Conservation (phyloP, 2,329 filamentous ascomycete genomes). For the Phaeosphaeria sp. region DNA sequence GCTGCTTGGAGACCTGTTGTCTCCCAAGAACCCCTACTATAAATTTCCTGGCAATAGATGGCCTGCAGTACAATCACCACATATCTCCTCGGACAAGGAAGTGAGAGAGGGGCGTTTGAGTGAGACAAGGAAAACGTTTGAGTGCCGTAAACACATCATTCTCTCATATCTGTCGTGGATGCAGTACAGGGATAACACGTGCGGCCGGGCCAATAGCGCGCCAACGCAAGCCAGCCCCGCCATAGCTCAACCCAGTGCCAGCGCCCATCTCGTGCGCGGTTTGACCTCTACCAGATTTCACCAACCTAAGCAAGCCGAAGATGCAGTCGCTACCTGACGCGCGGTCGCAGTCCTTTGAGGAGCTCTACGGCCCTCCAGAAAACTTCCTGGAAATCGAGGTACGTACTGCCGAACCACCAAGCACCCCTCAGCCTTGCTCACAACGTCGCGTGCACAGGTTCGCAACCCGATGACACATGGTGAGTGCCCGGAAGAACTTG, state of each 20-base stretch:
- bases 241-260: background rate
- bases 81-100: no score
- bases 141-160: background rate
- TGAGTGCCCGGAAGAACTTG: conserved; percentile 11
- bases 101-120: background rate
- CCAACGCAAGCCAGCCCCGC: conserved; percentile 18
- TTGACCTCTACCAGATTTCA: conserved; percentile 14
- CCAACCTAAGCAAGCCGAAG: conserved; percentile 7
- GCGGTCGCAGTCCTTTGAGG: conserved; percentile 94
- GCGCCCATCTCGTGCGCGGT: conserved; percentile 4
- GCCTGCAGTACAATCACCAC: no score
- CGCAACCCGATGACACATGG: conserved; percentile 69
- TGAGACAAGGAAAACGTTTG: background rate
- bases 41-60: no score
- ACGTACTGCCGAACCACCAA: conserved; percentile 16
- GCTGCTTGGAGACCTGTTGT: no score
- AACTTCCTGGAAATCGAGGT: conserved; percentile 99
- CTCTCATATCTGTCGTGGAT: background rate
- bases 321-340: conserved; percentile 72
- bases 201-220: conserved; percentile 17
- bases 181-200: conserved; percentile 6
- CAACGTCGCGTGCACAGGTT: conserved; percentile 64
- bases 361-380: conserved; percentile 97
- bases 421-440: conserved; percentile 23
- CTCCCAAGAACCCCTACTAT: no score